Base-by-base conservation (phyloP, 768 basidiomycete species). In the Coprinopsis cinerea region DNA sequence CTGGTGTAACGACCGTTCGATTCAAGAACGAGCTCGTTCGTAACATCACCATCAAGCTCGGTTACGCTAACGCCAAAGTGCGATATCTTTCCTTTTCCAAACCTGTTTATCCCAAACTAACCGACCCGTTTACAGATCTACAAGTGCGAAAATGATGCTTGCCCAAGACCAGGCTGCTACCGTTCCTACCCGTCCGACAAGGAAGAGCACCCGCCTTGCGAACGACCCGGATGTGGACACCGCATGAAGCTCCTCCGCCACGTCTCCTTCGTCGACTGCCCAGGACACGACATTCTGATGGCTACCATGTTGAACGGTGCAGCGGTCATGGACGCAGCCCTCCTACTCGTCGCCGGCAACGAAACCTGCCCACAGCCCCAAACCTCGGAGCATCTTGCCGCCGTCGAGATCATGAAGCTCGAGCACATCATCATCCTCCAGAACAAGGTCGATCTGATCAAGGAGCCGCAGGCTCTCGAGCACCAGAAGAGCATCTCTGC, bases 301-400 rank as follows among this genome's bases (percentile, higher is more conserved):
- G 96, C 96, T 44, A 99, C 95, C 56, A 99, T 99, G 96, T 76
- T 99, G 59, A 98, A 98, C 78, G 96, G 95, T 67, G 96, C 96
- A 35, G 96, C 96, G 9, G 95, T 98, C 75, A 99, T 98, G 96
- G 94, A 98, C 69, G 96, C 94, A 47, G 96, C 96, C 3, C 74
- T 98, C 0, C 78, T 99, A 1, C 84, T 99, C 47, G 82, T 99
- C 51, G 96, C 96, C 18, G 96, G 90, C 24, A 99, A 99, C 70
- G 96, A 99, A 76, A 91, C 92, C 2, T 98, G 96, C 67, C 96
- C 95, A 1, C 96, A 99, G 63, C 96, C 96, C 1, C 96, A 99
- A 68, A 99, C 96, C 18, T 93, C 91, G 9, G 96, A 98, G 69
- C 96, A 99, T 77, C 73, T 99, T 48, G 95, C 96, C 25, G 96